Evolutionary conservation across 257 asterid species (phyloP), one percentile per base, ranked within the genome.

Genomic region (Scutellaria baicalensis): DNA sequence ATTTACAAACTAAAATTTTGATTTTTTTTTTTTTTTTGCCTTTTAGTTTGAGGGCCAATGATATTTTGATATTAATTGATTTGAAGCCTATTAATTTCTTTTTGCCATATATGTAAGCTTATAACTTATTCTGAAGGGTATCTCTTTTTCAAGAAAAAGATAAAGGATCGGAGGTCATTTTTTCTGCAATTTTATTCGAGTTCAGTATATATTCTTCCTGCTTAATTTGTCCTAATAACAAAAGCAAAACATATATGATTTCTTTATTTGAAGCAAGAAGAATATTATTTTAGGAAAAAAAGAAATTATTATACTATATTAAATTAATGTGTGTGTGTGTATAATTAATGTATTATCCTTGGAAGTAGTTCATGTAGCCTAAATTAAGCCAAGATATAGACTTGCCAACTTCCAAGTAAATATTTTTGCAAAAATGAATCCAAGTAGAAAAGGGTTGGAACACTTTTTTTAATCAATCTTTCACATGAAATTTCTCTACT

Each of bases 381-480:
- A 69, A 63, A n/a, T n/a, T n/a, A n/a, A 47, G 69, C 79, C 77
- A 71, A 74, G 63, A 64, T 50, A 44, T 44, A 50, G 78, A 63
- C 80, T 68, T 73, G 23, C 35, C 50, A 75, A 69, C 76, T 43
- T 54, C 36, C 23, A 39, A 27, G 62, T 12, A 17, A 9, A 8
- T 58, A 60, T 52, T 16, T 79, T 55, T 44, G 13, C 62, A 52
- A 20, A 18, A 16, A 61, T 64, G 59, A 36, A 49, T 45, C 33
- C 33, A 27, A 27, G 45, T 42, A 40, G 68, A 76, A 72, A 76
- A 62, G 71, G 74, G 40, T 66, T 8, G 43, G 63, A 52, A 52
- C 57, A 52, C 73, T 51, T 71, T 75, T 76, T 62, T 33, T 54
- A 23, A 36, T 64, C 72, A 66, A 27, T 27, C 33, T 38, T 51